Base-by-base conservation (phyloP, 139 green algal genomes). In the Coelastrella sp. region DNA sequence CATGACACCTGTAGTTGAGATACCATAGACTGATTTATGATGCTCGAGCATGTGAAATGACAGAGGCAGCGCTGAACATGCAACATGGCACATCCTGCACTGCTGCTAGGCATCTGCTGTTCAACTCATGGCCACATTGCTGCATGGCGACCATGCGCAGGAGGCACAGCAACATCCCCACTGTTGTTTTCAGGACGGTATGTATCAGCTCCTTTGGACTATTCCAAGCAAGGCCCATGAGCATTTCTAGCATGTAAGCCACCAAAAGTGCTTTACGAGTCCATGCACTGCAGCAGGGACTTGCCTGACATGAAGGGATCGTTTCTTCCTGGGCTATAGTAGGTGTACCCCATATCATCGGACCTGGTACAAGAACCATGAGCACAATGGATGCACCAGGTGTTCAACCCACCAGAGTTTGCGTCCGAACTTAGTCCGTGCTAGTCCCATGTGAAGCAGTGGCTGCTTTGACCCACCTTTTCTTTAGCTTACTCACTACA, bases 1-100 rank as follows among this genome's bases (percentile, higher is more conserved):
- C 93, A 97, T 97, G 5, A 94, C 76, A 16, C 92, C 93, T 95
- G 93, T 74, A 47, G 61, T 71, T 0, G 10, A 71, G 2, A 13
- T 0, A 13, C 8, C 61, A 71, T 71, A 13, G 10, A 13, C 61
- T 71, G 61, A 10, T 71, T 71, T 10, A 13, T 71, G 11, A 2
- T 71, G 61, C 10, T 71, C 61, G 61, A 71, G 61, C 32, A 47
- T 47, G 32, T 47, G 32, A 47, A 47, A 47, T 47, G 32, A 47
- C 32, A 47, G 32, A 47, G 32, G 32, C 32, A 47, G 32, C 32
- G 32, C 32, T 47, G 32, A 47, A 47, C 32, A 47, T 47, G 32
- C 32, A 47, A 47, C 32, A 47, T 47, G 32, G 32, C 32, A 47
- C 32, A 47, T 47, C 32, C 32, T 47, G 32, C 32, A 47, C 32